Evolutionary conservation across 176 grass and related monocot genomes (phyloP), one percentile per base, ranked within the genome.

Genomic region (Alopecurus myosuroides): DNA sequence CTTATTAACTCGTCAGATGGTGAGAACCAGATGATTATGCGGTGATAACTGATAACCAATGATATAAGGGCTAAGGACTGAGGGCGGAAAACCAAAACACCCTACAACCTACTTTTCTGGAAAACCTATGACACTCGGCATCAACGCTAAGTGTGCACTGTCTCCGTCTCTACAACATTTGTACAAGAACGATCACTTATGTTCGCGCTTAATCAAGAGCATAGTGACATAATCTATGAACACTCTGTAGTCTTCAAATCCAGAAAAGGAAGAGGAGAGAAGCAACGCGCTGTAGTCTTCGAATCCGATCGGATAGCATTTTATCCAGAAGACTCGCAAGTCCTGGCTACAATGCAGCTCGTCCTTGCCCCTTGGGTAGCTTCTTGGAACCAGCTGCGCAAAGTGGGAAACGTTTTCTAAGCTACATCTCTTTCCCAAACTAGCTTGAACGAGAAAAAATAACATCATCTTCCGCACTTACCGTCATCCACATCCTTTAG

Each of bases 401-500:
- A 67, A 34, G 26, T 37, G 19, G 20, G 48, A n/a, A 42, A 56
- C 7, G 34, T 62, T 52, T 37, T 11, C 42, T 89, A 78, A 86
- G 15, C 20, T 42, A 64, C 48, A 79, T 41, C 6, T 41, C 50
- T 42, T 52, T 65, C 22, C 18, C 22, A 81, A 85, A 48, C 30
- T 65, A 44, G 17, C 40, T 35, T 41, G 13, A 34, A 57, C 6
- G 0, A n/a, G 15, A 49, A 81, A 51, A 79, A 31, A 81, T 22
- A 30, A 64, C 58, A 71, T 77, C 42, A 41, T 5, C 35, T 17
- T 63, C 14, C 9, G 75, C 9, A 80, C 85, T 90, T 89, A 98
- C 96, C 70, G 80, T 98, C 96, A 22, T 98, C 93, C 11, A 98
- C 93, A 28, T 98, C 96, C 62, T 95, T 98, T 39, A 95, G 30